phyloP scores from a whole-genome alignment of 106 monocot species.

The Ottelia alismoides region DNA sequence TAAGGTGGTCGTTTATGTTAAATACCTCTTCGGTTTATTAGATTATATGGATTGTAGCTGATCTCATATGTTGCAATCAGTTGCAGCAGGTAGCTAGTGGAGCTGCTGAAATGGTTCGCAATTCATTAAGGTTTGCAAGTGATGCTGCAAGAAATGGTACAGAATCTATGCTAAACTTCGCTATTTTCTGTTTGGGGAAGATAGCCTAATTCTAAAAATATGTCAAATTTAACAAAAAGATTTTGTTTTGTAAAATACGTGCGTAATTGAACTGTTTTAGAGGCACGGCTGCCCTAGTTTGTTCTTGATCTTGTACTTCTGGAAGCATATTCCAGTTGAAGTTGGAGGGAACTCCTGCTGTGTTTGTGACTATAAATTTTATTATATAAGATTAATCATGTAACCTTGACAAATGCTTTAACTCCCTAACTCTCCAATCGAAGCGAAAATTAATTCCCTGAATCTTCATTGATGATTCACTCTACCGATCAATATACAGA shows the following conservation, averaged over 20 bases:
- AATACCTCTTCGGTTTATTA: too few species aligned
- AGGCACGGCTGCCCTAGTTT: too few species aligned
- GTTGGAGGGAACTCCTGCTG: not conserved
- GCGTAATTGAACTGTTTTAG: too few species aligned
- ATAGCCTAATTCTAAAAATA: too few species aligned
- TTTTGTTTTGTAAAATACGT: too few species aligned
- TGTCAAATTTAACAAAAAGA: too few species aligned
- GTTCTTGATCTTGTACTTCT: not conserved
- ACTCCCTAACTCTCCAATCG: not conserved
- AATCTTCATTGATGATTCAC: not conserved
- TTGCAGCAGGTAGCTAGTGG: not conserved
- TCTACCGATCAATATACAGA: slow-evolving; percentile 20
- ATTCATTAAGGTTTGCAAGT: not conserved
- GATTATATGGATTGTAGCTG: too few species aligned
- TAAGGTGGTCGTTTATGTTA: too few species aligned
- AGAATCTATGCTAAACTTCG: too few species aligned
- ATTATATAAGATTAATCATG: not conserved
- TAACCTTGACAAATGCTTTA: not conserved
- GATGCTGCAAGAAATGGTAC: not conserved
- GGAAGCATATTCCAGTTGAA: not conserved
- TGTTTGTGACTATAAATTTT: too few species aligned
- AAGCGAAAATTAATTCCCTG: not conserved
- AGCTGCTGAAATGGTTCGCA: not conserved
- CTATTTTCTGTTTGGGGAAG: too few species aligned
- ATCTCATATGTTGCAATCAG: too few species aligned